Conservation (phyloP, 352 stramenopile genomes). For the Pythium myriotylum region DNA sequence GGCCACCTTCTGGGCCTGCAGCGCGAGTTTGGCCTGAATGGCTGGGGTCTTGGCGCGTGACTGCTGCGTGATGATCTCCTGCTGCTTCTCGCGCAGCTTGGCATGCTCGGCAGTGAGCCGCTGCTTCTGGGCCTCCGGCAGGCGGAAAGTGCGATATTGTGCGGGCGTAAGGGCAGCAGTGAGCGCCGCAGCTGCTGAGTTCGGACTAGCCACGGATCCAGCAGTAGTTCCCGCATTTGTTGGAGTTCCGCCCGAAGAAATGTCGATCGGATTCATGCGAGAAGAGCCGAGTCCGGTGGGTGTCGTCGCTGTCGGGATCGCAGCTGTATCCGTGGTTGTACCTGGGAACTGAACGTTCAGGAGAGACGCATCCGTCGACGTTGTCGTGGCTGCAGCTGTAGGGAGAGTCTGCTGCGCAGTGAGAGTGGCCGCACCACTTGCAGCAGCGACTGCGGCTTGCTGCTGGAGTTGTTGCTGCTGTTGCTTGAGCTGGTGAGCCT, state of each 20-base stretch:
- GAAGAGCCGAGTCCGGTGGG: constrained; percentile 32
- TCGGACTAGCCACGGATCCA: constrained; percentile 7
- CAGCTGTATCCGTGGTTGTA: constrained; percentile 3
- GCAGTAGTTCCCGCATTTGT: constrained; percentile 8
- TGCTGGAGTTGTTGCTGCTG: constrained; percentile 17
- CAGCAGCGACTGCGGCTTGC: neutral
- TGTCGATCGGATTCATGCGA: constrained; percentile 54
- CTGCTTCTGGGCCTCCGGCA: constrained; percentile 66
- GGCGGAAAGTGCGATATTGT: constrained; percentile 78
- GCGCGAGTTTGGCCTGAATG: constrained; percentile 70
- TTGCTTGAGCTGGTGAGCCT: constrained; percentile 16
- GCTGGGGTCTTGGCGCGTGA: constrained; percentile 68
- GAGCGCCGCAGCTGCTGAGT: constrained; percentile 10
- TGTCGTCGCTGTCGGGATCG: constrained; percentile 26
- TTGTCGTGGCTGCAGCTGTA: constrained; percentile 1
- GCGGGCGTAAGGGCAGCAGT: constrained; percentile 54
- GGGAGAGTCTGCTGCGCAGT: neutral
- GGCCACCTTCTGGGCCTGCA: constrained; percentile 72
- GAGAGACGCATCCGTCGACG: constrained; percentile 20
- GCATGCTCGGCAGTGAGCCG: constrained; percentile 68
- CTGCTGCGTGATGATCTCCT: constrained; percentile 80
- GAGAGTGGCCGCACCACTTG: constrained; percentile 23
- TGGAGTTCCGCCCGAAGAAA: constrained; percentile 35
- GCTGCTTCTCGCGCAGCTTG: constrained; percentile 76
- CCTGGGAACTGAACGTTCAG: constrained; percentile 11